Base-by-base conservation (phyloP, 129 eudicot species). In the Gnaphalium uliginosum region DNA sequence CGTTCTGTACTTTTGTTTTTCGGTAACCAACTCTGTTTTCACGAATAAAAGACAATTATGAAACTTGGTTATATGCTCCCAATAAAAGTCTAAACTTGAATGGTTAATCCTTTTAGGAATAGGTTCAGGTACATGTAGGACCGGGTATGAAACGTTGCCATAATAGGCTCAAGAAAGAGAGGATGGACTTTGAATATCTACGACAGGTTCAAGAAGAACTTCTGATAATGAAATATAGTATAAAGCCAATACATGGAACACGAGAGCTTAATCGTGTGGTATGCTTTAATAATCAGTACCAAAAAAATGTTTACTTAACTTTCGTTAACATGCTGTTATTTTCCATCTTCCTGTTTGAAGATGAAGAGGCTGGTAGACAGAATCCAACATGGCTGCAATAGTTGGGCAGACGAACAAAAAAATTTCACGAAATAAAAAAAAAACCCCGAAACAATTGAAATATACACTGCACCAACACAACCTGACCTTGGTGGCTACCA, bases 191-290 rank as follows among this genome's bases (percentile, higher is more conserved):
- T 6, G 46, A 61, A 74, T 74, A 74, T 74, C 10, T 74, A 24
- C 50, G 43, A 24, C 43, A 41, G 29, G 60, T 74, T 25, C 78
- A 74, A 39, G 70, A 74, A 61, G 78, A 74, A 6, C 78, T 61
- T 62, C 13, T 74, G 18, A 4, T 33, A n/a, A 25, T 39, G 30
- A 74, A 61, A 74, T 43, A 70, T 2, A 27, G 2, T 43, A 13
- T 10, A 61, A 74, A 39, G 46, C 39, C 70, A 2, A 9, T 25
- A 2, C 30, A 48, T 62, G 46, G 78, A 17, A 26, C 48, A 10
- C 70, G 61, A 11, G 70, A 74, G 78, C 70, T 61, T 39, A 74
- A 74, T 22, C n/a, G 61, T 62, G 46, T 61, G 70, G 78, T 74
- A 74, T 8, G n/a, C n/a, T 59, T 21, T 21, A 23, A 8, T 60